These are phyloP conservation scores for Penicillium sp. DNA, from an alignment of 2,329 filamentous ascomycete species.

Conservation along the genomic window DNA sequence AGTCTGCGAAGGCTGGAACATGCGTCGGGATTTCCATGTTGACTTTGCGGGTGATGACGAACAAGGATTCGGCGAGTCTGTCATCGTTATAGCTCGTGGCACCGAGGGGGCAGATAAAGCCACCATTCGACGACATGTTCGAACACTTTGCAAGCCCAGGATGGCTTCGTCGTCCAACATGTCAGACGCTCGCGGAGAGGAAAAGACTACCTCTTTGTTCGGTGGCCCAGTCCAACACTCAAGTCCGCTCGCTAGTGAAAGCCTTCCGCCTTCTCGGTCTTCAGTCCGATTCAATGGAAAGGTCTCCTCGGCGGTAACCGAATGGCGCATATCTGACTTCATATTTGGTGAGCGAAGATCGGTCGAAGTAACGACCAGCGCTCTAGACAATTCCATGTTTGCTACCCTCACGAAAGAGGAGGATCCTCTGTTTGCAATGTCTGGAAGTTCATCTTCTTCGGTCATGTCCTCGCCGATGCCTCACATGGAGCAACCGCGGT, in stretches of 20 bases:
- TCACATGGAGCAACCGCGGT: slow-evolving; percentile 40
- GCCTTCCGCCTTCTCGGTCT: slow-evolving; percentile 30
- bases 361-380: slow-evolving; percentile 61
- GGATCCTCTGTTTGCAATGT: slow-evolving; percentile 64
- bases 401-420: slow-evolving; percentile 67
- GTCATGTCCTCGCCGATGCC: slow-evolving; percentile 49
- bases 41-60: slow-evolving; percentile 82
- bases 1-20: slow-evolving; percentile 81
- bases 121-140: slow-evolving; percentile 53
- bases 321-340: slow-evolving; percentile 62
- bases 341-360: slow-evolving; percentile 55
- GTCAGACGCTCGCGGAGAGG: slow-evolving; percentile 6
- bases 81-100: slow-evolving; percentile 70
- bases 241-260: slow-evolving; percentile 15
- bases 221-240: slow-evolving; percentile 38
- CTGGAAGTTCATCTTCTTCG: slow-evolving; percentile 51
- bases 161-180: slow-evolving; percentile 14
- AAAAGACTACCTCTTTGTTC: slow-evolving; percentile 45
- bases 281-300: slow-evolving; percentile 28
- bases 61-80: slow-evolving; percentile 66
- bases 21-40: slow-evolving; percentile 76
- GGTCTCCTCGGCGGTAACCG: slow-evolving; percentile 45
- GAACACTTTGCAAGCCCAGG: slow-evolving; percentile 43
- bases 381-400: slow-evolving; percentile 68
- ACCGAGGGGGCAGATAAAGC: slow-evolving; percentile 54